Conservation (phyloP, 495 filamentous ascomycete species). For the Neurospora sp. region DNA sequence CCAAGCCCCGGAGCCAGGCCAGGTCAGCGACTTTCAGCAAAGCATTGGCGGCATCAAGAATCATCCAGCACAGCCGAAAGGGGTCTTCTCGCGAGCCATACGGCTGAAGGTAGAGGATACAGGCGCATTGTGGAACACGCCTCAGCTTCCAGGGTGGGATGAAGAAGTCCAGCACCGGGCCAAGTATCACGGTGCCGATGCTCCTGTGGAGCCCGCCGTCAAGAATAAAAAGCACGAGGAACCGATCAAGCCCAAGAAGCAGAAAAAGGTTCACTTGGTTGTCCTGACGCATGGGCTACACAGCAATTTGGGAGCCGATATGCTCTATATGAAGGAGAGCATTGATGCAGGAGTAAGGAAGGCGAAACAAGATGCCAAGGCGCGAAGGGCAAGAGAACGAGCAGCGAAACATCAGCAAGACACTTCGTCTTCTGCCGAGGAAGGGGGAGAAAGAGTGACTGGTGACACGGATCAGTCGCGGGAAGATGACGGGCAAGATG, state of each 20-base stretch:
- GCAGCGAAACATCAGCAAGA: constrained; percentile 14
- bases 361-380: constrained; percentile 50
- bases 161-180: constrained; percentile 26
- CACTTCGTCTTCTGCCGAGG: constrained; percentile 40
- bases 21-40: constrained; percentile 61
- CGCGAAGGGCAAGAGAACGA: constrained; percentile 40
- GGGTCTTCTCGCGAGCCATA: constrained; percentile 71
- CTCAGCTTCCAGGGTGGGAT: constrained; percentile 59
- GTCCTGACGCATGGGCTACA: constrained; percentile 90
- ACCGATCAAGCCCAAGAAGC: constrained; percentile 23
- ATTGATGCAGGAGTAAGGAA: constrained; percentile 76
- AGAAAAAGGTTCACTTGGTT: constrained; percentile 79
- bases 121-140: constrained; percentile 79
- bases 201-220: constrained; percentile 7
- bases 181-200: constrained; percentile 16
- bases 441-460: constrained; percentile 9
- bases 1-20: constrained; percentile 46
- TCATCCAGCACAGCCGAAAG: constrained; percentile 45
- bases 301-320: constrained; percentile 93
- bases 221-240: constrained; percentile 3
- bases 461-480: background rate
- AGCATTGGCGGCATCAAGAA: constrained; percentile 35
- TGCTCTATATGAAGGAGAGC: constrained; percentile 94
- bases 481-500: constrained; percentile 20
- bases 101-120: constrained; percentile 77